Conservation (phyloP, 768 basidiomycete species). For the Pisolithus microcarpus region DNA sequence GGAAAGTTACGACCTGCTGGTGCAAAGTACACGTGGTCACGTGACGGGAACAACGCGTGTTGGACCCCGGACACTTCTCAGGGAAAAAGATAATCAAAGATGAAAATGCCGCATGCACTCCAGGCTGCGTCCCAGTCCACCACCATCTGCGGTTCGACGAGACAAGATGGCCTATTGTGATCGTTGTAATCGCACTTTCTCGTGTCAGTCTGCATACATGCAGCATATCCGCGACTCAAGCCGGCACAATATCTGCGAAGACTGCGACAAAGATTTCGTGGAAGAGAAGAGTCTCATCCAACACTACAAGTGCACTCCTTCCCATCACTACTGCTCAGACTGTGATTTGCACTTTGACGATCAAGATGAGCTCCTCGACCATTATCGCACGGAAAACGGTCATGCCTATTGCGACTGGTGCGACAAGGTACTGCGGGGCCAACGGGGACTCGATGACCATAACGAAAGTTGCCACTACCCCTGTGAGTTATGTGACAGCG, state of each 20-base stretch:
- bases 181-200: slow-evolving; percentile 32
- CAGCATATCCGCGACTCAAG: slow-evolving; percentile 28
- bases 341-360: slow-evolving; percentile 40
- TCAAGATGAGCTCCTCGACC: slow-evolving; percentile 29
- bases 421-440: slow-evolving; percentile 31
- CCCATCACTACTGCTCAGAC: slow-evolving; percentile 41
- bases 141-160: not conserved
- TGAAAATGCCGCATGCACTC: too few species aligned
- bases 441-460: slow-evolving; percentile 35
- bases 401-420: slow-evolving; percentile 38
- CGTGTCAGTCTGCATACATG: slow-evolving; percentile 12
- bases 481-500: slow-evolving; percentile 34
- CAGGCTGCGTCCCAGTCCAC: not conserved
- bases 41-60: slow-evolving; percentile 23
- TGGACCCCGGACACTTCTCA: slow-evolving; percentile 16
- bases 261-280: slow-evolving; percentile 38
- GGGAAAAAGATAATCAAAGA: too few species aligned
- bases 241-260: slow-evolving; percentile 35
- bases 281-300: slow-evolving; percentile 30
- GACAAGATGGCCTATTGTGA: slow-evolving; percentile 22
- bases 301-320: slow-evolving; percentile 40
- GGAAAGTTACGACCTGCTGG: not conserved
- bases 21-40: slow-evolving; percentile 10
- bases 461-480: slow-evolving; percentile 38
- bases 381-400: slow-evolving; percentile 21